Evolutionary conservation across 2,329 filamentous ascomycete genomes (phyloP).

Genomic region (Exophiala dermatitidis): DNA sequence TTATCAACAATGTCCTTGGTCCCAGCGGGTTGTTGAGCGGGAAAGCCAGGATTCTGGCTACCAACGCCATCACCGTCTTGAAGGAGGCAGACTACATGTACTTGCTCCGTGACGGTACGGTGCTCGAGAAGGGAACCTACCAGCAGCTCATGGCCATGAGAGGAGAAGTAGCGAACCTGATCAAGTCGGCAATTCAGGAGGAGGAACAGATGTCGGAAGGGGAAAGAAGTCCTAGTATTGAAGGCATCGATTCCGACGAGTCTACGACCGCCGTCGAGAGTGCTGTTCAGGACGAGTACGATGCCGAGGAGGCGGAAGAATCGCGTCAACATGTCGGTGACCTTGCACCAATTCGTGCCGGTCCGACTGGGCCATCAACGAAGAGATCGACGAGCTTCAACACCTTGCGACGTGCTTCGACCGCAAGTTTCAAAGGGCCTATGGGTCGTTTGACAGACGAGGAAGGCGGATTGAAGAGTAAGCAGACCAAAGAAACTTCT

Average conservation of each 20-base stretch:
- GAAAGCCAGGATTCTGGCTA: constrained; percentile 89
- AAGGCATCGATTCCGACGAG: constrained; percentile 50
- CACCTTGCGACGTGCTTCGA: constrained; percentile 82
- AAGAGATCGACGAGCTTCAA: constrained; percentile 62
- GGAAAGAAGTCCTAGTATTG: constrained; percentile 31
- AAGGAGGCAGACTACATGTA: constrained; percentile 84
- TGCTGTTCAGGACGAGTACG: constrained; percentile 44
- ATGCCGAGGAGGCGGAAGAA: constrained; percentile 50
- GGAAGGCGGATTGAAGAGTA: constrained; percentile 65
- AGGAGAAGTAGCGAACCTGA: constrained; percentile 75
- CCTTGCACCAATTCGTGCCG: constrained; percentile 64
- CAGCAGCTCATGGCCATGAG: constrained; percentile 89
- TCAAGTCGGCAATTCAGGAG: constrained; percentile 64
- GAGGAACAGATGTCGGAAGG: constrained; percentile 36
- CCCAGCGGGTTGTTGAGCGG: constrained; percentile 69
- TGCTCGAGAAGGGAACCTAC: constrained; percentile 84
- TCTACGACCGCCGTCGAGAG: constrained; percentile 52
- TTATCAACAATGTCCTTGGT: constrained; percentile 91
- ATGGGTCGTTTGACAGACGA: constrained; percentile 80
- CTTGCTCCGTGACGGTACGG: constrained; percentile 71
- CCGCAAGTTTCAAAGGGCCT: constrained; percentile 80
- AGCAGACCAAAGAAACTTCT: constrained; percentile 76
- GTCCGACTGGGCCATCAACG: constrained; percentile 35
- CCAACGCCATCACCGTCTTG: constrained; percentile 88
- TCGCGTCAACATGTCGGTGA: constrained; percentile 66